Base-by-base conservation (phyloP, 345 rosid genomes). In the Sonneratia caseolaris region DNA sequence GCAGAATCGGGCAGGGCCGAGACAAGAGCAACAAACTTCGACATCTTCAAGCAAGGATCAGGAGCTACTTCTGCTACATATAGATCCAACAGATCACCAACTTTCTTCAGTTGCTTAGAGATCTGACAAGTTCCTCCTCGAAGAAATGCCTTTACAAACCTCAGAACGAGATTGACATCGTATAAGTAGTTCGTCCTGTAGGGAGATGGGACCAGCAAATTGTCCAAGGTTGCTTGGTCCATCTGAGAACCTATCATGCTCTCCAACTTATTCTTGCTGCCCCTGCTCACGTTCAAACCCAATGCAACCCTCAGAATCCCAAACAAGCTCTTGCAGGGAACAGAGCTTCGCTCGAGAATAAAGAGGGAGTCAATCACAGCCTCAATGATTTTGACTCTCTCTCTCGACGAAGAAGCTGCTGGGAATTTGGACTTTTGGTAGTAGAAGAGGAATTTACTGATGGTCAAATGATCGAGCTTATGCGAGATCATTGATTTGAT, bases 51-150 rank as follows among this genome's bases (percentile, higher is more conserved):
- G 73, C 81, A 85, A 70, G 88, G 99, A 80, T 95, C 99, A 7
- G 99, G 92, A 40, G 99, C 96, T 76, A 95, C 97, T 82, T 95
- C 97, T 47, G 89, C 86, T 72, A 89, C 71, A 73, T 92, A 95
- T 75, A 80, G 80, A 79, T 95, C 99, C 77, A 92, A 79, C 86
- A 95, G 85, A 68, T 79, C 61, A n/a, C 86, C 79, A 35, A 90
- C 97, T 80, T 87, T 95, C 79, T 76, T 83, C 80, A 85, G 21
- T 21, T 67, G 79, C 70, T 73, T 53, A 61, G 80, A 81, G 24
- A 57, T 66, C 71, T 66, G 78, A 66, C 71, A 16, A 37, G 66
- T 81, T 79, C 82, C 81, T 77, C 75, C 82, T 0, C 27, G 64
- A 3, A 86, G 76, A 80, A 95, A 90, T 43, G 92, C 86, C 73